These are phyloP conservation scores for Talaromyces proteolyticus DNA, from an alignment of 495 filamentous ascomycete genomes.

Conservation along the genomic window DNA sequence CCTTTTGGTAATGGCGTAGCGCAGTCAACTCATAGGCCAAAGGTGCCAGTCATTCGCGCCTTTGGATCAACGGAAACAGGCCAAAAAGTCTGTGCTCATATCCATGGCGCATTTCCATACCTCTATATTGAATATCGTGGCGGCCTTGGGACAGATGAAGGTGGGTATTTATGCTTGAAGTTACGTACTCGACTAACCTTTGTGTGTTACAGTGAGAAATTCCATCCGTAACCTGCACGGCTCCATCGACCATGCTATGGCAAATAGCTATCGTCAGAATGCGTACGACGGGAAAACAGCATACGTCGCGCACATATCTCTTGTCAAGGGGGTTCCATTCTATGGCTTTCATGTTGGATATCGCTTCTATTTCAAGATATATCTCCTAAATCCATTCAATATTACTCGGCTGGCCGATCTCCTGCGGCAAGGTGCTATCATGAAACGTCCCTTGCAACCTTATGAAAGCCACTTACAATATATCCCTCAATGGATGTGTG, in stretches of 20 bases:
- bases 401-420: constrained; percentile 82
- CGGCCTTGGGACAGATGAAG: constrained; percentile 55
- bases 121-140: constrained; percentile 85
- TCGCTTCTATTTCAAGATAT: constrained; percentile 86
- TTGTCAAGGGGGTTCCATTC: constrained; percentile 92
- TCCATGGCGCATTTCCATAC: constrained; percentile 95
- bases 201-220: constrained; percentile 48
- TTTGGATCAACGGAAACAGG: constrained; percentile 94
- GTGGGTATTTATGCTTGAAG: constrained; percentile 35
- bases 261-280: constrained; percentile 74
- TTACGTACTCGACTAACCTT: background rate
- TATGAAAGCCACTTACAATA: constrained; percentile 92
- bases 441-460: constrained; percentile 79
- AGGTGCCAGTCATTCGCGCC: constrained; percentile 80
- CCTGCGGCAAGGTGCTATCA: constrained; percentile 75
- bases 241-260: constrained; percentile 81
- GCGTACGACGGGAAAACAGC: constrained; percentile 56
- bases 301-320: constrained; percentile 83
- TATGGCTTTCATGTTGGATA: constrained; percentile 95
- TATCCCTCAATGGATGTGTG: constrained; percentile 93
- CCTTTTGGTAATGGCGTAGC: constrained; percentile 44
- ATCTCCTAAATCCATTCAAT: constrained; percentile 76
- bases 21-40: constrained; percentile 49
- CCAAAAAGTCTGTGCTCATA: constrained; percentile 93
- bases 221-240: constrained; percentile 68